Evolutionary conservation across 805 yeast genomes (phyloP).

Genomic region (Saturnispora sanitii): DNA sequence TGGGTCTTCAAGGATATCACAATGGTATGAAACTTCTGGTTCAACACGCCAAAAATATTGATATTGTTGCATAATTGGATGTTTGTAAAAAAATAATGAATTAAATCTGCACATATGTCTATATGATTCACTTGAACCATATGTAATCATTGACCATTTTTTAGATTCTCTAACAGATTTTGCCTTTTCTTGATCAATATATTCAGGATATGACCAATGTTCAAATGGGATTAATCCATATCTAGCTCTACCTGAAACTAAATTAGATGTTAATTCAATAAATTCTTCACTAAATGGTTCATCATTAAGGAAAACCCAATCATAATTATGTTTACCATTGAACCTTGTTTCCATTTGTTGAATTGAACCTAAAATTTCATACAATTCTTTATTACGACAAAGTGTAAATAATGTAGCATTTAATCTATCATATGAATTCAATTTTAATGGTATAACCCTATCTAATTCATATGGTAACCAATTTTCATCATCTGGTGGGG

Average conservation of each 20-base stretch:
- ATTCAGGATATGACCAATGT: conserved; percentile 45
- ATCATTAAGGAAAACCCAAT: conserved; percentile 42
- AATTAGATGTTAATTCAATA: conserved; percentile 27
- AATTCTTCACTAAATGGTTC: conserved; percentile 36
- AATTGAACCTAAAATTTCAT: conserved; percentile 32
- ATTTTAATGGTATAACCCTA: conserved; percentile 7
- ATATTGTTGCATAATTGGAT: conserved; percentile 40
- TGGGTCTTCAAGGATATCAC: conserved; percentile 48
- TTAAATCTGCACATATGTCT: conserved; percentile 59
- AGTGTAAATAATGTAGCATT: conserved; percentile 55
- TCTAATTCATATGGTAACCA: conserved; percentile 14
- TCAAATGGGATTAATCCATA: conserved; percentile 39
- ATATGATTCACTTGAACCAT: conserved; percentile 58
- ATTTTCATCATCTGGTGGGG: conserved; percentile 9
- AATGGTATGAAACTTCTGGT: conserved; percentile 40
- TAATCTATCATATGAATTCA: conserved; percentile 40
- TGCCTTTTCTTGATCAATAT: conserved; percentile 34
- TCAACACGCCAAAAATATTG: conserved; percentile 57
- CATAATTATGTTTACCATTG: conserved; percentile 31
- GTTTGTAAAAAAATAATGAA: conserved; percentile 46
- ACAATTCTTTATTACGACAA: conserved; percentile 34
- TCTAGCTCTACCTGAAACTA: conserved; percentile 36
- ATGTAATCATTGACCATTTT: conserved; percentile 34
- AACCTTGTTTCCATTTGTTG: conserved; percentile 32
- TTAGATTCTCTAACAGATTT: conserved; percentile 27